A percentile compares a stretch with the other conserved stretches of the same genome.
phyloP scores from a whole-genome alignment of 352 stramenopile genomes.

The Saprolegnia diclina region DNA sequence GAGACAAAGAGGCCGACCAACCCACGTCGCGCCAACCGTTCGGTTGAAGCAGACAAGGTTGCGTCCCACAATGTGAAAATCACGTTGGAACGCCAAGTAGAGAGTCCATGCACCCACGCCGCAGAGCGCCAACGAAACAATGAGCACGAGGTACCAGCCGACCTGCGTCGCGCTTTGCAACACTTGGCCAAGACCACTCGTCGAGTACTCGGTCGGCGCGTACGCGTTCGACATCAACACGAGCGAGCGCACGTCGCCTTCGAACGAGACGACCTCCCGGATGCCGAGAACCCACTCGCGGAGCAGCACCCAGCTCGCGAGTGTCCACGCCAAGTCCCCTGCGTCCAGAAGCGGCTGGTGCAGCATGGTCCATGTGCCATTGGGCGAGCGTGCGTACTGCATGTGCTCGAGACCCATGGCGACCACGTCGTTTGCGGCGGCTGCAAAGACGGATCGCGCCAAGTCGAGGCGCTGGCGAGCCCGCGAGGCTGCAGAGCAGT shows the following conservation, averaged over 20 bases:
- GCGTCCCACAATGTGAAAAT: not conserved
- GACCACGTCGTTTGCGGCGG: too few species aligned
- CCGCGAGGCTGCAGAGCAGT: not conserved
- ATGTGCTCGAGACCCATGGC: constrained; percentile 11
- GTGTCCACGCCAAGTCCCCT: not conserved
- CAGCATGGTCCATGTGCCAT: not conserved
- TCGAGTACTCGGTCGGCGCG: not conserved
- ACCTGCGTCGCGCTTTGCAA: not conserved
- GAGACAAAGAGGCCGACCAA: constrained; percentile 7
- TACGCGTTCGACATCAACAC: not conserved
- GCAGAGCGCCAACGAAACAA: not conserved
- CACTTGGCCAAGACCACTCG: not conserved
- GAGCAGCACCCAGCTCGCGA: not conserved
- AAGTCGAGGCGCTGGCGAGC: not conserved
- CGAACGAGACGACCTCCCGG: constrained; percentile 5
- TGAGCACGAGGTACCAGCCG: not conserved
- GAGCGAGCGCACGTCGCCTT: not conserved
- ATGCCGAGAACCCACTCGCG: not conserved
- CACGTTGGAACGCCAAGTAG: not conserved
- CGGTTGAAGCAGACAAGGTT: constrained; percentile 15
- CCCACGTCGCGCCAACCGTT: constrained; percentile 1
- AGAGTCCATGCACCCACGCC: not conserved
- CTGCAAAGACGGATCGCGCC: too few species aligned
- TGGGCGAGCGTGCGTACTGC: not conserved
- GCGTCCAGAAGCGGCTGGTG: not conserved